phyloP scores from a whole-genome alignment of 768 basidiomycete species.

The Boletus reticulatus region DNA sequence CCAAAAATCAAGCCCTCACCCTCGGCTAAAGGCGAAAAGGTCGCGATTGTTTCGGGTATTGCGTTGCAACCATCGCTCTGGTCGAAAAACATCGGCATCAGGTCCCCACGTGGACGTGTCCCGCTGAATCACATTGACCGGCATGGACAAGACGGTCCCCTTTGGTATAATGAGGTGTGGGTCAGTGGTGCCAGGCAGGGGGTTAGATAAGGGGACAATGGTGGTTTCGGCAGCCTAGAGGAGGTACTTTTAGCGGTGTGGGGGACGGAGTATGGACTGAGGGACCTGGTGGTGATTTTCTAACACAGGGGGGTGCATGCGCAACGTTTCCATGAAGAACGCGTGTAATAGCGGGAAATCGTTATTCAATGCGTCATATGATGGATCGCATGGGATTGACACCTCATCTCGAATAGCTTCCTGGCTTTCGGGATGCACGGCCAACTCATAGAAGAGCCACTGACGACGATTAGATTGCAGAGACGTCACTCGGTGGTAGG shows the following conservation, averaged over 20 bases:
- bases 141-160: conserved; percentile 54
- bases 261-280: background rate
- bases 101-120: conserved; percentile 57
- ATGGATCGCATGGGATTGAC: conserved; percentile 42
- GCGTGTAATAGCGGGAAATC: conserved; percentile 57
- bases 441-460: conserved; percentile 69
- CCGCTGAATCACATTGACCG: conserved; percentile 54
- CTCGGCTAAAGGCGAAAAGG: conserved; percentile 57
- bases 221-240: conserved; percentile 50
- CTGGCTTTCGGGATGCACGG: conserved; percentile 51
- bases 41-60: conserved; percentile 38
- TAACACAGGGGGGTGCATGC: conserved; percentile 58
- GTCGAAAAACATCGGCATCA: conserved; percentile 55
- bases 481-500: background rate
- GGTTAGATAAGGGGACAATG: conserved; percentile 52
- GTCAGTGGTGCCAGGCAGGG: conserved; percentile 44
- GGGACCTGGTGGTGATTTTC: conserved; percentile 64
- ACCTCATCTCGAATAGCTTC: conserved; percentile 55
- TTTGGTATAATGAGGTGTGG: conserved; percentile 50
- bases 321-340: conserved; percentile 58
- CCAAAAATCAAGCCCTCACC: conserved; percentile 35
- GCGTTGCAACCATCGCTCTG: conserved; percentile 59
- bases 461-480: conserved; percentile 21
- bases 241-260: conserved; percentile 2
- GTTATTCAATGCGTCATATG: conserved; percentile 50